phyloP scores from a whole-genome alignment of 179 eudicot species.

The Spergularia azorica region DNA sequence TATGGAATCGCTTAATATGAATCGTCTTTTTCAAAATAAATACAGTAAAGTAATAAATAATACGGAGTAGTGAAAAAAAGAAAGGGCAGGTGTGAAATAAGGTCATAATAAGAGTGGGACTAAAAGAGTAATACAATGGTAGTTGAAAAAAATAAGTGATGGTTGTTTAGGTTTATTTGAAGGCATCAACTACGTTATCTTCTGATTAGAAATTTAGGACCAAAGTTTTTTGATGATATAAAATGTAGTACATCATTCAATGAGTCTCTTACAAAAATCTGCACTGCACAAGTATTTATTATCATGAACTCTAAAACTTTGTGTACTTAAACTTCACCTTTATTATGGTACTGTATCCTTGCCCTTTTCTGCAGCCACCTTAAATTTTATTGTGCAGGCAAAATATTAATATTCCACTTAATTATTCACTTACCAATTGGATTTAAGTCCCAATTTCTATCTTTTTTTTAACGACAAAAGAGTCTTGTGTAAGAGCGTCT shows the following conservation, averaged over 20 bases:
- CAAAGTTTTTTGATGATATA: not conserved
- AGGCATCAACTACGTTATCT: constrained; percentile 19
- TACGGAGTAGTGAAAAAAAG: no score
- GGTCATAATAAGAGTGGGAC: not conserved
- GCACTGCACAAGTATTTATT: constrained; percentile 18
- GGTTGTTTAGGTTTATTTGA: constrained; percentile 18
- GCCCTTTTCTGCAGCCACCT: constrained; percentile 13
- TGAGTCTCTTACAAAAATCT: constrained; percentile 14
- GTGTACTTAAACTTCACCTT: constrained; percentile 24
- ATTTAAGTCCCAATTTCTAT: not conserved
- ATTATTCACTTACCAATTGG: constrained; percentile 4
- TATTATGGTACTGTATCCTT: constrained; percentile 6
- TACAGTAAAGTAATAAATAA: no score
- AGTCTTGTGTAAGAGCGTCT: no score
- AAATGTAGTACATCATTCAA: constrained; percentile 24
- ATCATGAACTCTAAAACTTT: constrained; percentile 23
- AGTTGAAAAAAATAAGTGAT: constrained; percentile 13
- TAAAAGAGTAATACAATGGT: constrained; percentile 13
- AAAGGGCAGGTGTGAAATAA: not conserved
- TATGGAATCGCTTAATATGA: no score
- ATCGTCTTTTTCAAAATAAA: no score
- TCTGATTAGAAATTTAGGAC: not conserved
- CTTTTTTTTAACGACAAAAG: no score
- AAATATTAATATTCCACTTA: no score
- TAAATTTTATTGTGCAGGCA: not conserved